Base-by-base conservation (phyloP, 2,329 filamentous ascomycete species). In the Colletotrichum costaricense region DNA sequence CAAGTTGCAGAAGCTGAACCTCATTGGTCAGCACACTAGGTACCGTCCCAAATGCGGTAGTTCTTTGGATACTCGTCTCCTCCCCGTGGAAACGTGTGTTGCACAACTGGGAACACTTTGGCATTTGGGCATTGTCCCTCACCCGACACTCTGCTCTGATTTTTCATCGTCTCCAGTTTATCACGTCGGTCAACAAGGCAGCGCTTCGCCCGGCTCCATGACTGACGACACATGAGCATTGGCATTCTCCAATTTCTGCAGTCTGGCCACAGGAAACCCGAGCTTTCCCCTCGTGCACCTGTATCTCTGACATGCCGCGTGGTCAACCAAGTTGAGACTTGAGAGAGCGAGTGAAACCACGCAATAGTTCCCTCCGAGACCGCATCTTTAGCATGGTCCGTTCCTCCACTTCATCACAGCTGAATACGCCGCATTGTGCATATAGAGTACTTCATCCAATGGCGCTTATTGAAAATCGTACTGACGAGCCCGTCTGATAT, bases 111-210 rank as follows among this genome's bases (percentile, higher is more conserved):
- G 60, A 63, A 63, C 42, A 49, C n/a, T 14, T 24, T 16, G 8
- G 38, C 6, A 46, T 52, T 46, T 35, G 33, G 52, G 54, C 35
- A 42, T 19, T 42, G 24, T 46, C 30, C 55, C 59, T 62, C 60
- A 49, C 49, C 60, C 60, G 60, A 65, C 67, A 46, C 19, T 70
- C 70, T 60, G 66, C 66, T 73, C 67, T 70, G 67, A 57, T 60
- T 73, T 73, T 73, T 70, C 67, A 70, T 52, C 70, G 49, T 70
- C 70, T 57, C 70, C 70, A 70, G 64, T 60, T 70, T 65, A 70
- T 33, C 55, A 54, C 24, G 33, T 22, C 49, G 62, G 67, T 30
- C 33, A 65, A 24, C 70, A 73, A 73, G 70, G 67, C 70, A 73
- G 42, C 58, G 14, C 11, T 49, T 62, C 33, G 54, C 52, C 69